A percentile compares a stretch with the other conserved stretches of the same genome.
These are phyloP conservation scores for Aphelidium insulamus DNA, from an alignment of 371 early-diverging fungal species.

Conservation along the genomic window DNA sequence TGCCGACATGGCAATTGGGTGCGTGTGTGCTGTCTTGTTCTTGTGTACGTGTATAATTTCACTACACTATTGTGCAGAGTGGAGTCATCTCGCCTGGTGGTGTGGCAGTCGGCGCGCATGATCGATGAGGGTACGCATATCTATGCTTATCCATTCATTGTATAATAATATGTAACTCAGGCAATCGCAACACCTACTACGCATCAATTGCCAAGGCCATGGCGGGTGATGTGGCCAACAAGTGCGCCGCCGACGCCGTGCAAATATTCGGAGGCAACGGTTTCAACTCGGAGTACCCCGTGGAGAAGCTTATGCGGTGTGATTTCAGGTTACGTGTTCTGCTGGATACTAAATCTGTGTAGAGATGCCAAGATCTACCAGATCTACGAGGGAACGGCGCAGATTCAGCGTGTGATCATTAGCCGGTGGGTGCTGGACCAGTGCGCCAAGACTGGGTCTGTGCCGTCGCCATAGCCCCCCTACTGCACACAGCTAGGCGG, in stretches of 20 bases:
- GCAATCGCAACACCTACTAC: constrained; percentile 69
- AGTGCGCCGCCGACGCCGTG: constrained; percentile 81
- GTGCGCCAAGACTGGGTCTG: too few species aligned
- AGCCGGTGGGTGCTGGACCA: constrained; percentile 43
- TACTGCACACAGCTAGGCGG: too few species aligned
- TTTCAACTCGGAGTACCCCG: constrained; percentile 45
- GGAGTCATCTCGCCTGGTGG: constrained; percentile 70
- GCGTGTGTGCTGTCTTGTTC: constrained; percentile 16
- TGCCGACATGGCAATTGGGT: constrained; percentile 72
- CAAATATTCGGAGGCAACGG: constrained; percentile 95
- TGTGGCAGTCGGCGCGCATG: constrained; percentile 63
- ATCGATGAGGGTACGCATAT: too few species aligned
- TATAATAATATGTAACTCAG: too few species aligned
- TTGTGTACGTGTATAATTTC: too few species aligned
- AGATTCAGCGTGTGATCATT: constrained; percentile 82
- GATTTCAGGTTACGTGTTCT: background rate
- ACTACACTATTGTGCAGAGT: constrained; percentile 40
- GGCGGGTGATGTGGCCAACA: constrained; percentile 86
- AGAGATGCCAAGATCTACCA: constrained; percentile 84
- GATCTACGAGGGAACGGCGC: constrained; percentile 91
- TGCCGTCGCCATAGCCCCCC: too few species aligned
- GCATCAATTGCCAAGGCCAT: constrained; percentile 87
- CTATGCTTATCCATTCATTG: too few species aligned
- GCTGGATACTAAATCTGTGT: too few species aligned
- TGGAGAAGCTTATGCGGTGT: constrained; percentile 12